Conservation (phyloP, 2,329 filamentous ascomycete species). For the Fusarium luffae region DNA sequence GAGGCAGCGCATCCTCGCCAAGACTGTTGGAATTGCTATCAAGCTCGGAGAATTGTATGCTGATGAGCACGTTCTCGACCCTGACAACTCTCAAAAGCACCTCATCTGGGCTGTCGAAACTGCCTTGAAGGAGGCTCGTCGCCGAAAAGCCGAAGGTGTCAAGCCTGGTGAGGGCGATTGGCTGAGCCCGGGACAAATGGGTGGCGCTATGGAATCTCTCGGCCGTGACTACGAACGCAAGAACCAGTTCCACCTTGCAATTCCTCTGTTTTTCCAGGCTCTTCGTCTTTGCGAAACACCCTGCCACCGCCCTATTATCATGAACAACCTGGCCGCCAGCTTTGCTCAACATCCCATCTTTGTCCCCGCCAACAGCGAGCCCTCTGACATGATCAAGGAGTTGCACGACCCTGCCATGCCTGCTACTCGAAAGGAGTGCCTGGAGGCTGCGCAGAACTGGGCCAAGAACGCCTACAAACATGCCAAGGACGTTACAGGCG, state of each 20-base stretch:
- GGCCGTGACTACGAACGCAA: slow-evolving; percentile 80
- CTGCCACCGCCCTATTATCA: slow-evolving; percentile 85
- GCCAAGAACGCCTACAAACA: slow-evolving; percentile 79
- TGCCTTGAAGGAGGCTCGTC: slow-evolving; percentile 76
- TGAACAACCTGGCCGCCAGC: slow-evolving; percentile 83
- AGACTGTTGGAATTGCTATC: slow-evolving; percentile 78
- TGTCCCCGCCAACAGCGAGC: slow-evolving; percentile 43
- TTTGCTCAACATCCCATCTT: slow-evolving; percentile 74
- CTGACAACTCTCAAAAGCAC: slow-evolving; percentile 76
- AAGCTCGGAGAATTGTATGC: slow-evolving; percentile 89
- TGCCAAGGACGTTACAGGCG: slow-evolving; percentile 71
- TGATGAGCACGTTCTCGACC: slow-evolving; percentile 78
- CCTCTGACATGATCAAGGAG: slow-evolving; percentile 46
- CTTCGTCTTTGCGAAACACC: slow-evolving; percentile 72
- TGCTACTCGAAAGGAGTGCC: slow-evolving; percentile 67
- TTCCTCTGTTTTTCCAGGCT: slow-evolving; percentile 88
- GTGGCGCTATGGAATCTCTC: slow-evolving; percentile 79
- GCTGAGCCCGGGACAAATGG: slow-evolving; percentile 77
- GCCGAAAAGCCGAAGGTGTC: slow-evolving; percentile 73
- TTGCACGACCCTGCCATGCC: slow-evolving; percentile 48
- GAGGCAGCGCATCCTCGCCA: slow-evolving; percentile 75
- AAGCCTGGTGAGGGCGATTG: slow-evolving; percentile 77
- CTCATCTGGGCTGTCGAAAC: slow-evolving; percentile 87
- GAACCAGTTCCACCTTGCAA: slow-evolving; percentile 81
- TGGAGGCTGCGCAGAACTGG: slow-evolving; percentile 81